A percentile compares a stretch with the other conserved stretches of the same genome.
Conservation (phyloP, 805 yeast genomes). For the Lachancea thermotolerans region DNA sequence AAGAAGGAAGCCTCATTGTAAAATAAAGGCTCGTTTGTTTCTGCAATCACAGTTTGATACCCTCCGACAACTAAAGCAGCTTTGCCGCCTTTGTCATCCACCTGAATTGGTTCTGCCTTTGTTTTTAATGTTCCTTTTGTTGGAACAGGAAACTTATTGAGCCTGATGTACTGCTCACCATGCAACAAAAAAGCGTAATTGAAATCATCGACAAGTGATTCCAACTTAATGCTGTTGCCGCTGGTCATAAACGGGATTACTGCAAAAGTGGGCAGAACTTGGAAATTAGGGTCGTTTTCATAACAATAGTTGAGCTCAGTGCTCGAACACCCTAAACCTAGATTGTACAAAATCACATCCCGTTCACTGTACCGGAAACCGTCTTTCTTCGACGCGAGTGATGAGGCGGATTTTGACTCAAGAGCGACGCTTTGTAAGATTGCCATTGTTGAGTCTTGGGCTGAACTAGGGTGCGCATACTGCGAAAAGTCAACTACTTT, state of each 20-base stretch:
- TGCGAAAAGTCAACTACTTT: slow-evolving; percentile 57
- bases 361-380: slow-evolving; percentile 55
- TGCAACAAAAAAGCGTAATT: slow-evolving; percentile 85
- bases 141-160: slow-evolving; percentile 73
- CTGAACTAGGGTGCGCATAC: slow-evolving; percentile 41
- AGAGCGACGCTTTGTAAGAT: slow-evolving; percentile 57
- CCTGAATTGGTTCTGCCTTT: slow-evolving; percentile 58
- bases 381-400: slow-evolving; percentile 35
- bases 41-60: slow-evolving; percentile 58
- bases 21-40: slow-evolving; percentile 63
- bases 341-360: slow-evolving; percentile 75
- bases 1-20: slow-evolving; percentile 81
- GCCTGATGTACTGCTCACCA: slow-evolving; percentile 88
- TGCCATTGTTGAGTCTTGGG: slow-evolving; percentile 75
- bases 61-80: slow-evolving; percentile 71
- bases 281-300: slow-evolving; percentile 72
- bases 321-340: slow-evolving; percentile 81
- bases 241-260: slow-evolving; percentile 78
- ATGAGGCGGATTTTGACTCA: slow-evolving; percentile 36
- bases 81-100: slow-evolving; percentile 80
- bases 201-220: slow-evolving; percentile 65
- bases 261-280: slow-evolving; percentile 83
- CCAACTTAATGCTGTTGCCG: slow-evolving; percentile 49
- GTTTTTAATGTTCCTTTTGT: slow-evolving; percentile 59
- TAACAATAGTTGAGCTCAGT: slow-evolving; percentile 71